Evolutionary conservation across 1,284 basidiomycete genomes (phyloP), one percentile per base, ranked within the genome.

Genomic region (Paramarasmius palmivorus): DNA sequence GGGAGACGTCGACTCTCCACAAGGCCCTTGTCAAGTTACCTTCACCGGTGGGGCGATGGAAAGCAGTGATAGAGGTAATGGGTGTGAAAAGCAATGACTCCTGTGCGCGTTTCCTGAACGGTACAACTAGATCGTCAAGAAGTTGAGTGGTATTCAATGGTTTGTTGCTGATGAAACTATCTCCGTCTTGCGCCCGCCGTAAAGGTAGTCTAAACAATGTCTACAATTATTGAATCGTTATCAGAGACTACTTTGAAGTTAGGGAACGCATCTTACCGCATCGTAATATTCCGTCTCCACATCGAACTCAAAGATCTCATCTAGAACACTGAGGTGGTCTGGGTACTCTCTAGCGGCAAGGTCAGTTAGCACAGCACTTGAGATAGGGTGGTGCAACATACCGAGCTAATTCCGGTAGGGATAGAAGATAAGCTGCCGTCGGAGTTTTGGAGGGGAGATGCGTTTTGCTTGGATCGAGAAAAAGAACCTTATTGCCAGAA

Each of bases 181-280:
- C n/a, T n/a, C n/a, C n/a, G n/a, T n/a, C n/a, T n/a, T n/a, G n/a
- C n/a, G 10, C 49, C 58, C 14, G 59, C 55, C 44, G 20, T 15
- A 80, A 62, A 8, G 78, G 73, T 36, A 82, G 66, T n/a, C 74
- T 62, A 51, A 81, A 79, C 14, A 82, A 53, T 3, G 79, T 81
- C 79, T 82, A 45, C n/a, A n/a, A n/a, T n/a, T 3, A 20, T 17
- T 45, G 22, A 41, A 36, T 26, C 47, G 9, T 49, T 41, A 47
- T 15, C 6, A 50, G 12, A 47, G n/a, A 50, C 25, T 53, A 22
- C 26, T 35, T 22, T 22, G 8, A 32, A 12, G 5, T 14, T 52
- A 20, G n/a, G 23, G 36, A 8, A 34, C 20, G 26, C 23, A 40
- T 61, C 75, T 51, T 66, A 79, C 78, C 25, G 74, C 77, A 34